Conservation (phyloP, 805 yeast genomes). For the Hanseniaspora nectarophila region DNA sequence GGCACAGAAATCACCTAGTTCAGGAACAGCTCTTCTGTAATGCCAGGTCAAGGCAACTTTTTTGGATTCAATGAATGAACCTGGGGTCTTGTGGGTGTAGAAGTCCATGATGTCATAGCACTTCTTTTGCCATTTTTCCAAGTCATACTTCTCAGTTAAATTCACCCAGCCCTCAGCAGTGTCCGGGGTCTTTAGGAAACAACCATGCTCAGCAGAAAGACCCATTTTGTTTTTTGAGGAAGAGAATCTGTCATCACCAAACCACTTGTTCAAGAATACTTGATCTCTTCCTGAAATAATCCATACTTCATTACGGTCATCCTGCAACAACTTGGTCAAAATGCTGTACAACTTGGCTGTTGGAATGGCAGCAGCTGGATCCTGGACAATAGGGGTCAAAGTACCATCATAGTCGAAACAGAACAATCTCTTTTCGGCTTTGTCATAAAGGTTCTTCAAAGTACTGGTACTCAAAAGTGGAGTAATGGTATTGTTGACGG, state of each 20-base stretch:
- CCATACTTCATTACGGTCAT: constrained; percentile 83
- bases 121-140: constrained; percentile 77
- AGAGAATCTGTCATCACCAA: constrained; percentile 36
- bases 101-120: constrained; percentile 62
- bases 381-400: constrained; percentile 86
- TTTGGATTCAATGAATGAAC: constrained; percentile 73
- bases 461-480: constrained; percentile 72
- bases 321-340: constrained; percentile 49
- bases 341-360: constrained; percentile 55
- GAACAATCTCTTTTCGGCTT: constrained; percentile 60
- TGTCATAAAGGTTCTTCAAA: constrained; percentile 46
- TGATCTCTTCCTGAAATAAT: constrained; percentile 93
- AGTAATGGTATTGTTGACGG: constrained; percentile 41
- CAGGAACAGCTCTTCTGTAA: constrained; percentile 89
- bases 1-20: constrained; percentile 79
- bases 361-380: constrained; percentile 98
- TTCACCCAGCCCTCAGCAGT: constrained; percentile 58
- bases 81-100: constrained; percentile 83
- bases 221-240: constrained; percentile 47
- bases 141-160: constrained; percentile 67
- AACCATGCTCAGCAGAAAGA: constrained; percentile 93
- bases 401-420: constrained; percentile 97
- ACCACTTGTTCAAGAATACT: constrained; percentile 74
- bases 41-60: constrained; percentile 97
- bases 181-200: constrained; percentile 72